A percentile compares a stretch with the other conserved stretches of the same genome.
Conservation (phyloP, 495 filamentous ascomycete species). For the Clavariopsis aquatica region DNA sequence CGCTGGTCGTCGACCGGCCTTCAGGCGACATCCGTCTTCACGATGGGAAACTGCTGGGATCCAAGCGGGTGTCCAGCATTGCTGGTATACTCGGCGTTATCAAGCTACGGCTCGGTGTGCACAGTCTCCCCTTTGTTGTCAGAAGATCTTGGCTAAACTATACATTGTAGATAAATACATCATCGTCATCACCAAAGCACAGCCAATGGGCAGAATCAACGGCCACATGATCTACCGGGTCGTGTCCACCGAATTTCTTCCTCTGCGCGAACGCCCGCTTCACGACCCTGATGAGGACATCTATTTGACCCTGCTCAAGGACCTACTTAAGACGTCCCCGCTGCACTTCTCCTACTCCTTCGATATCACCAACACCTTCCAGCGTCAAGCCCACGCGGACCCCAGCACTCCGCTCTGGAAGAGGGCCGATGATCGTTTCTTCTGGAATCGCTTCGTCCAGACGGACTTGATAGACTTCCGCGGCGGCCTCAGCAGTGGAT, state of each 20-base stretch:
- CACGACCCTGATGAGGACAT: constrained; percentile 91
- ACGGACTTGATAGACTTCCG: constrained; percentile 89
- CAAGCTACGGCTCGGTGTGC: constrained; percentile 79
- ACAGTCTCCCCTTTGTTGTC: background rate
- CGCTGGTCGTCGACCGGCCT: constrained; percentile 84
- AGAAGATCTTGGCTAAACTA: background rate
- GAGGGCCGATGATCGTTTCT: constrained; percentile 93
- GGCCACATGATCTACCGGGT: constrained; percentile 95
- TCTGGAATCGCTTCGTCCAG: constrained; percentile 94
- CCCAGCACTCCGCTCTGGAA: constrained; percentile 76
- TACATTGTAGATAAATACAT: constrained; percentile 81
- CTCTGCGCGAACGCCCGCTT: constrained; percentile 86
- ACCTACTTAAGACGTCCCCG: constrained; percentile 74
- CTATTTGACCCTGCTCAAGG: constrained; percentile 77
- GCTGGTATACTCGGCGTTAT: constrained; percentile 92
- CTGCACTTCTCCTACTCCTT: constrained; percentile 99
- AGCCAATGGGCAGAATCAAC: constrained; percentile 84
- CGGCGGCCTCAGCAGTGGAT: constrained; percentile 44
- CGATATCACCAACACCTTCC: constrained; percentile 92
- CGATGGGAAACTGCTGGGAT: constrained; percentile 70
- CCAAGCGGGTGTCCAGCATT: constrained; percentile 87
- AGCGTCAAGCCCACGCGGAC: constrained; percentile 79
- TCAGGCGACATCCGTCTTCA: constrained; percentile 87
- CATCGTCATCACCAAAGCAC: constrained; percentile 91
- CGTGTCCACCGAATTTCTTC: constrained; percentile 86